These are phyloP conservation scores for Collybia nuda DNA, from an alignment of 768 basidiomycete genomes.

Conservation along the genomic window DNA sequence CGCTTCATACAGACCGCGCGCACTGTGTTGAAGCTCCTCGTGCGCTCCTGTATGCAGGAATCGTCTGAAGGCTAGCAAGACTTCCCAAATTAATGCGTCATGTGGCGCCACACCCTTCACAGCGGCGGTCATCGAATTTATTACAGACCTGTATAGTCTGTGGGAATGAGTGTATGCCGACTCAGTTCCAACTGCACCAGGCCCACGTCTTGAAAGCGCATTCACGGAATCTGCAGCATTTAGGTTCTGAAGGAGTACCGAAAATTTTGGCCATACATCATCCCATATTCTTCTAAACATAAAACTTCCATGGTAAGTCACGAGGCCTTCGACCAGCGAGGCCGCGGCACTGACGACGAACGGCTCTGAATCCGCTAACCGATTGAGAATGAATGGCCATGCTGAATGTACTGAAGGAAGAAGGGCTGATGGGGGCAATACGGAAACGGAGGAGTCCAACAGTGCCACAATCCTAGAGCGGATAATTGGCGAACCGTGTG, in stretches of 20 bases:
- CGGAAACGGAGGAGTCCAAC: conserved; percentile 69
- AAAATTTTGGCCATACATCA: conserved; percentile 90
- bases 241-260: conserved; percentile 54
- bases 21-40: conserved; percentile 70
- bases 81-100: conserved; percentile 79
- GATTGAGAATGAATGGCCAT: conserved; percentile 93
- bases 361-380: conserved; percentile 69
- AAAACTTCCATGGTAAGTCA: conserved; percentile 73
- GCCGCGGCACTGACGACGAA: conserved; percentile 83
- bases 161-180: conserved; percentile 82
- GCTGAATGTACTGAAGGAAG: conserved; percentile 84
- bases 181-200: conserved; percentile 54
- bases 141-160: conserved; percentile 72
- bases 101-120: conserved; percentile 66
- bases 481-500: conserved; percentile 84
- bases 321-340: conserved; percentile 69
- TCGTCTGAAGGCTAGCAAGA: conserved; percentile 70
- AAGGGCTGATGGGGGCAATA: conserved; percentile 70
- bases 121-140: conserved; percentile 72
- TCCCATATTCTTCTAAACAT: conserved; percentile 88
- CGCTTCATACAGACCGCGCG: conserved; percentile 61
- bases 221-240: conserved; percentile 62
- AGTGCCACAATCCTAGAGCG: conserved; percentile 81
- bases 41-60: conserved; percentile 71
- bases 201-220: conserved; percentile 62